Conservation (phyloP, 805 yeast genomes). For the Hanseniaspora thailandica region DNA sequence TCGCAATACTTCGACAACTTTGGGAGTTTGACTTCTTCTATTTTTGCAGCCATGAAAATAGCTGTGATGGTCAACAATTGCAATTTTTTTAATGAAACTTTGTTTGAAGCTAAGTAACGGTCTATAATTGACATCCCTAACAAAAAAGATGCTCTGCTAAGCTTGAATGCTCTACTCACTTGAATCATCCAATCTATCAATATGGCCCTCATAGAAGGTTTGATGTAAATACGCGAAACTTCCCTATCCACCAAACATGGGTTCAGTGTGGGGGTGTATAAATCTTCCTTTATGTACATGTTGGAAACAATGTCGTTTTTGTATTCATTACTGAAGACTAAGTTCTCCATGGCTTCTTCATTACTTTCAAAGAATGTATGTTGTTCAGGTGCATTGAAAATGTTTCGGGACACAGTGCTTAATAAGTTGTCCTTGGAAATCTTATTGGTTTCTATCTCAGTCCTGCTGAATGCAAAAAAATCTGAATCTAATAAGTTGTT, state of each 20-base stretch:
- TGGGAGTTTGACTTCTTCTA: constrained; percentile 84
- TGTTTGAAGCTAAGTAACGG: constrained; percentile 64
- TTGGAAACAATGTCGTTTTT: constrained; percentile 73
- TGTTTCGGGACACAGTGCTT: background rate
- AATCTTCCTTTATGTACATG: constrained; percentile 53
- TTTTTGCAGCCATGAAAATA: constrained; percentile 80
- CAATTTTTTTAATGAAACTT: constrained; percentile 63
- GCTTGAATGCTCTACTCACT: constrained; percentile 70
- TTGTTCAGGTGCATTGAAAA: background rate
- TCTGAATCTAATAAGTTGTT: background rate
- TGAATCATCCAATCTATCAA: constrained; percentile 91
- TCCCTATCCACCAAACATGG: constrained; percentile 36
- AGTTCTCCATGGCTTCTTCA: constrained; percentile 32
- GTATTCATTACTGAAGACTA: constrained; percentile 85
- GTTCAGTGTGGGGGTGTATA: constrained; percentile 59
- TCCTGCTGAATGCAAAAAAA: background rate
- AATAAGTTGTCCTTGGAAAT: background rate
- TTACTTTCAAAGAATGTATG: background rate
- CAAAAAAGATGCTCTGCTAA: constrained; percentile 75
- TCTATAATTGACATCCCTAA: constrained; percentile 80
- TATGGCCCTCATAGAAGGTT: constrained; percentile 75
- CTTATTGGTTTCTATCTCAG: background rate
- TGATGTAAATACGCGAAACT: constrained; percentile 32
- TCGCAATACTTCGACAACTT: constrained; percentile 75
- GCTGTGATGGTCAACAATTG: constrained; percentile 81